Percentiles rank a stretch among this genome's conserved stretches.
Evolutionary conservation across 176 grass and related monocot species (phyloP).

Genomic region (Hordeum marinum): DNA sequence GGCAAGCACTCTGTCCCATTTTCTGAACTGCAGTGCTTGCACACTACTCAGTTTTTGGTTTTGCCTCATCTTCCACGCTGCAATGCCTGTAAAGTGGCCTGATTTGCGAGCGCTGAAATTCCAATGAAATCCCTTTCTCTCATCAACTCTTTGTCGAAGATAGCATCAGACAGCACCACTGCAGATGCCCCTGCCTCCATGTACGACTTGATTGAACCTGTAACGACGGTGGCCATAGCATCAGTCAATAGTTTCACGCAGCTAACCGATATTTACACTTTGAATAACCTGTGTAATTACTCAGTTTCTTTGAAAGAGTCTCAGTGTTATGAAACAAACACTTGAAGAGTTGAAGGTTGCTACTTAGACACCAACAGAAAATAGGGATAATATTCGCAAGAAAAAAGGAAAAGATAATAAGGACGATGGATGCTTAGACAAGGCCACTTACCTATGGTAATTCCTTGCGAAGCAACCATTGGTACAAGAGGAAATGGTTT

Average conservation of each 20-base stretch:
- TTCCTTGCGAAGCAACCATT: conserved; percentile 95
- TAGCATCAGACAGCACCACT: conserved; percentile 81
- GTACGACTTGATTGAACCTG: conserved; percentile 60
- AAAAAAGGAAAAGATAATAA: too few relatives aligned
- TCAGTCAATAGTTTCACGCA: neutral
- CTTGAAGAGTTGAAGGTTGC: neutral
- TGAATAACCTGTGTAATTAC: neutral
- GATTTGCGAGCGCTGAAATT: conserved; percentile 57
- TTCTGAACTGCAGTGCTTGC: conserved; percentile 6
- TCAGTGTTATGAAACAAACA: neutral
- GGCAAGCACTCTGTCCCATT: neutral
- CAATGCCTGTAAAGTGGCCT: conserved; percentile 44
- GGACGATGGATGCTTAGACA: neutral
- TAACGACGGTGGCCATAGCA: neutral
- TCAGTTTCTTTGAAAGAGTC: neutral
- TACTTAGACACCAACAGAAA: neutral
- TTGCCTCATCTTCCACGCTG: conserved; percentile 24
- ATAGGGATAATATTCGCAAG: neutral
- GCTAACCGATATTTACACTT: neutral
- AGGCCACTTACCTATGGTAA: conserved; percentile 42
- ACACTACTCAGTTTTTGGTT: neutral
- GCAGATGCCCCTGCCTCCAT: conserved; percentile 62
- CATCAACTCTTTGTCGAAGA: conserved; percentile 79
- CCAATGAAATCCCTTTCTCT: conserved; percentile 36
- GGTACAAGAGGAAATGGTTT: conserved; percentile 82